Evolutionary conservation across 805 yeast species (phyloP), one percentile per base, ranked within the genome.

Genomic region (Myxozyma lipomycoides): DNA sequence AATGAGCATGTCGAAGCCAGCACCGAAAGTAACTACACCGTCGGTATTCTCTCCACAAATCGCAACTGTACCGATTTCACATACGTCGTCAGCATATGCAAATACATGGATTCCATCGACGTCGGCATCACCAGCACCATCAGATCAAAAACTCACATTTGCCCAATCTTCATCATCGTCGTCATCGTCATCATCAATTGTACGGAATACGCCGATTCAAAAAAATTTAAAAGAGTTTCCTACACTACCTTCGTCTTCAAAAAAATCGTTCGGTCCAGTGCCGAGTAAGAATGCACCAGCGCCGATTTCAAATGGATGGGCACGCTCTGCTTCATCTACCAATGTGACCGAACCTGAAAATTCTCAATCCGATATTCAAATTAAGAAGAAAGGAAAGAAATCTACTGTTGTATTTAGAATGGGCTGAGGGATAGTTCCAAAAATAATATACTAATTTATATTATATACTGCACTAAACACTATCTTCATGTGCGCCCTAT

Each of bases 171-270:
- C 44, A n/a, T 39, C 52, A 15, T 43, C 48, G 4, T 25, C 50
- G 22, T 25, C 46, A 24, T 35, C 45, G 3, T 44, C 36, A n/a
- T 30, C 18, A 51, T 35, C 38, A 21, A 5, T 21, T 6, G 6
- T 12, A 5, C 6, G 15, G 19, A 35, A 35, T 12, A 12, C 12
- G 22, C 22, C 51, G n/a, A 18, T 24, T 3, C n/a, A 25, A 10
- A 49, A 49, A 6, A 52, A 49, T 23, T 28, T 49, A 43, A 54
- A 36, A 17, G 58, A 54, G 6, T 55, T 55, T 40, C 59, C 59
- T n/a, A 10, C 59, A 3, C 43, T 55, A 21, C 59, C 59, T 21
- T 30, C 50, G 24, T 28, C 46, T 10, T 26, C 22, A n/a, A 44
- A 45, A 22, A 12, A 36, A 34, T 15, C 24, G 15, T 17, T 35